Base-by-base conservation (phyloP, 2,329 filamentous ascomycete genomes). In the Diaporthe vaccinii region DNA sequence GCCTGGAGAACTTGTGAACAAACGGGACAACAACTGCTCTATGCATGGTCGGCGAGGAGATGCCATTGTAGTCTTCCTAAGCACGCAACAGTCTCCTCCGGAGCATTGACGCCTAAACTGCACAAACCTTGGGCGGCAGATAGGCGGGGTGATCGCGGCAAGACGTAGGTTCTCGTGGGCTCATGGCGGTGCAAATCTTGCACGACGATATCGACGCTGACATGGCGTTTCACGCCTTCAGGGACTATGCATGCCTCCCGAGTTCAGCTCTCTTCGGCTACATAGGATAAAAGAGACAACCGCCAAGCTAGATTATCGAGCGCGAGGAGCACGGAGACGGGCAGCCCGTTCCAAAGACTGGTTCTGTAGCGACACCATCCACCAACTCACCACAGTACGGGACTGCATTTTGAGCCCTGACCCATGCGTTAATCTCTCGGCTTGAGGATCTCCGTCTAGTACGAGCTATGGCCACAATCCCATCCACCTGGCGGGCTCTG, bases 161-260 rank as follows among this genome's bases (percentile, higher is more conserved):
- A 59, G 36, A 57, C 1, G 31, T 28, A 15, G 17, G 14, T 44
- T 46, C 58, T 59, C 20, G 68, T 53, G 68, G 49, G 51, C 31
- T 17, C 31, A 55, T 25, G 34, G 34, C 34, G 25, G 59, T 41
- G 58, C 51, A 28, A 58, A 34, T 75, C 39, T 65, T 34, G 17
- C 17, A 59, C 25, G 44, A n/a, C 49, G 39, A 49, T 44, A 25
- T 57, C 31, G 25, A 36, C 68, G 55, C 65, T 74, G 72, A 67
- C 74, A 67, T 67, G 65, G 65, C 72, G 71, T 76, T 74, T 74
- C 72, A 67, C 39, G 44, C 41, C 17, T 76, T 28, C 72, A 74
- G 41, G 74, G 65, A 51, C 57, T 25, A 74, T 76, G 72, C 72
- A 76, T 76, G 74, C 57, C 62, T 70, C 58, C 31, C 25, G 7